Conservation (phyloP, 2,329 filamentous ascomycete genomes). For the Trichoderma endophyticum region DNA sequence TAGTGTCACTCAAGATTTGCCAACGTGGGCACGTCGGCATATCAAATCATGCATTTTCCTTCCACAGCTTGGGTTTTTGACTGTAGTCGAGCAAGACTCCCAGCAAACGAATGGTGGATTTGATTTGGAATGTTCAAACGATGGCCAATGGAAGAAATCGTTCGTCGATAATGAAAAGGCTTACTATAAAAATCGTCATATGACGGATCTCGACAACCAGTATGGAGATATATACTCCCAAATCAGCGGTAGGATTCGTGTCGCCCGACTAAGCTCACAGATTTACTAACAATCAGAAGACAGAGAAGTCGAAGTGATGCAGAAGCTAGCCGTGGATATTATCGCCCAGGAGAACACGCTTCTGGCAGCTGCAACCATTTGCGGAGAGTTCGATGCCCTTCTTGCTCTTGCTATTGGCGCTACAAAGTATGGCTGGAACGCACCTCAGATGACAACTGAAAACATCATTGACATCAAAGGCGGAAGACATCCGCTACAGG, state of each 20-base stretch:
- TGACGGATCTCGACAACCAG: constrained; percentile 74
- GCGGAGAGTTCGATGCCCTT: constrained; percentile 83
- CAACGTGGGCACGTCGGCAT: constrained; percentile 52
- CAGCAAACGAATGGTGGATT: constrained; percentile 59
- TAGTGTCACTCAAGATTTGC: constrained; percentile 61
- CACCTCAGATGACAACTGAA: constrained; percentile 65
- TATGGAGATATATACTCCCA: constrained; percentile 82
- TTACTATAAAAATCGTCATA: constrained; percentile 84
- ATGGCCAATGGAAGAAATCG: constrained; percentile 70
- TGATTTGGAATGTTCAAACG: constrained; percentile 53
- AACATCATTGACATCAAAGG: constrained; percentile 71
- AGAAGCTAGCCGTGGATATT: constrained; percentile 68
- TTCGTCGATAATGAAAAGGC: constrained; percentile 68
- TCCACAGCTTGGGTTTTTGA: constrained; percentile 87
- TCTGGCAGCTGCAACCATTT: constrained; percentile 67
- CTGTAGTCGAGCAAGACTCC: constrained; percentile 58
- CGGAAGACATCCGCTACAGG: constrained; percentile 86
- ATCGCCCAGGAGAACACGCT: constrained; percentile 67
- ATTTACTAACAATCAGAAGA: constrained; percentile 46
- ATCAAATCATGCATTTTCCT: constrained; percentile 80
- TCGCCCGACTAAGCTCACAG: too few species aligned
- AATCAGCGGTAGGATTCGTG: constrained; percentile 66
- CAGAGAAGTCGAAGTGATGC: constrained; percentile 83
- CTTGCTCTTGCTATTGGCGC: constrained; percentile 78
- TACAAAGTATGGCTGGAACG: constrained; percentile 65